A percentile compares a stretch with the other conserved stretches of the same genome.
Evolutionary conservation across 192 early-diverging fungal species (phyloP).

Genomic region (Coemansia sp.): DNA sequence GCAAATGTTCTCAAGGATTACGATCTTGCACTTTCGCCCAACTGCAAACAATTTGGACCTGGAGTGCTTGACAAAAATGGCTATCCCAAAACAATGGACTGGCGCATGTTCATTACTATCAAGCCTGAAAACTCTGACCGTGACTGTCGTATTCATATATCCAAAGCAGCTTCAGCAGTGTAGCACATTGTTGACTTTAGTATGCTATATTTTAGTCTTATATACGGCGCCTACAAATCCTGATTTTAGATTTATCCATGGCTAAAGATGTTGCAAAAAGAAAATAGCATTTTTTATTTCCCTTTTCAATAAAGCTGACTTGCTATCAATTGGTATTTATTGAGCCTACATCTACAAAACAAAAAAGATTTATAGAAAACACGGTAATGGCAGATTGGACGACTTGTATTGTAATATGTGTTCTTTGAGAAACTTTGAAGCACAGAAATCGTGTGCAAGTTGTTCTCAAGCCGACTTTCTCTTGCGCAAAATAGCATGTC

Average conservation of each 20-base stretch:
- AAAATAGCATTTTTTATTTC: too few relatives aligned
- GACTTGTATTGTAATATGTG: too few relatives aligned
- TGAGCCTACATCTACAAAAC: too few relatives aligned
- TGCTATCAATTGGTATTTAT: too few relatives aligned
- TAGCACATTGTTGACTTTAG: not conserved
- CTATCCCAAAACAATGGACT: slow-evolving; percentile 27
- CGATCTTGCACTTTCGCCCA: slow-evolving; percentile 19
- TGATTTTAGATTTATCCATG: too few relatives aligned
- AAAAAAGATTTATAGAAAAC: too few relatives aligned
- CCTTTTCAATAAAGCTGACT: too few relatives aligned
- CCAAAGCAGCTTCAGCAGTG: not conserved
- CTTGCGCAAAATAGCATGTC: not conserved
- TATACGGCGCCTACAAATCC: not conserved
- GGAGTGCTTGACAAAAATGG: slow-evolving; percentile 25
- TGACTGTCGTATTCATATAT: slow-evolving; percentile 16
- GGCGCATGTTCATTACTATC: slow-evolving; percentile 25
- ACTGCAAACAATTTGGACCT: slow-evolving; percentile 23
- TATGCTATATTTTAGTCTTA: not conserved
- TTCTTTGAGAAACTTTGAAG: too few relatives aligned
- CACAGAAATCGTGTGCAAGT: not conserved
- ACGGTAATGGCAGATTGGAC: too few relatives aligned
- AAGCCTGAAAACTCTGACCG: slow-evolving; percentile 20
- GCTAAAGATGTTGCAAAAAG: too few relatives aligned
- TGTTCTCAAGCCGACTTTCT: too few relatives aligned
- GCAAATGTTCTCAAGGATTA: slow-evolving; percentile 31